Base-by-base conservation (phyloP, 169 alveolate species). In the Cryptosporidium parvum region DNA sequence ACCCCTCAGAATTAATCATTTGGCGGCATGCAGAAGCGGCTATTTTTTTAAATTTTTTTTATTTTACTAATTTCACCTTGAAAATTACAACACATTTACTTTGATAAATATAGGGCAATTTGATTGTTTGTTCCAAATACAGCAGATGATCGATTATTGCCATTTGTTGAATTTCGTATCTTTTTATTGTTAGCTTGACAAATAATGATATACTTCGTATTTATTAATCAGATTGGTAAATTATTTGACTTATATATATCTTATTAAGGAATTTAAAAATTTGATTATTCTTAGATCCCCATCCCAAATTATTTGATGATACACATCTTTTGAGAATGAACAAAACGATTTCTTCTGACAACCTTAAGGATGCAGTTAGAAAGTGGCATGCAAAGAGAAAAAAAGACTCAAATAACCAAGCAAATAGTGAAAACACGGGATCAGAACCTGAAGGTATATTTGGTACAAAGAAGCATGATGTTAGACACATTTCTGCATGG, bases 371-470 rank as follows among this genome's bases (percentile, higher is more conserved):
- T 21, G 89, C 89, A 4, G 89, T 80, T 3, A 80, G 89, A 44
- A 80, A 33, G 62, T 80, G 89, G 89, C 89, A 80, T 31, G 89
- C 89, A 26, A 80, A 80, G 23, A 80, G 89, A 45, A 80, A 80
- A 18, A 59, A 80, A 45, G 75, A 80, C 23, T 29, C 65, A 6
- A 35, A 35, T 29, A 67, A 67, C 29, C 56, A 33, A 21, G 16
- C n/a, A 26, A 21, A 18, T 23, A 69, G 6, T 39, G 37, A 26
- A 16, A 26, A 21, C 0, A 48, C 26, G 6, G 3, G 37, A 35
- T 35, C 10, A 29, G 52, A 69, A n/a, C 18, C 84, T 16, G 73
- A 67, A 67, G 21, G 12, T 21, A 29, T 33, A 31, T 4, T 67
- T 67, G 14, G 31, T 6, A 33, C 45, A 12, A 37, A 33, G 18